A percentile compares a stretch with the other conserved stretches of the same genome.
Conservation (phyloP, 495 filamentous ascomycete species). For the Pseudomonodictys pantanalensis region DNA sequence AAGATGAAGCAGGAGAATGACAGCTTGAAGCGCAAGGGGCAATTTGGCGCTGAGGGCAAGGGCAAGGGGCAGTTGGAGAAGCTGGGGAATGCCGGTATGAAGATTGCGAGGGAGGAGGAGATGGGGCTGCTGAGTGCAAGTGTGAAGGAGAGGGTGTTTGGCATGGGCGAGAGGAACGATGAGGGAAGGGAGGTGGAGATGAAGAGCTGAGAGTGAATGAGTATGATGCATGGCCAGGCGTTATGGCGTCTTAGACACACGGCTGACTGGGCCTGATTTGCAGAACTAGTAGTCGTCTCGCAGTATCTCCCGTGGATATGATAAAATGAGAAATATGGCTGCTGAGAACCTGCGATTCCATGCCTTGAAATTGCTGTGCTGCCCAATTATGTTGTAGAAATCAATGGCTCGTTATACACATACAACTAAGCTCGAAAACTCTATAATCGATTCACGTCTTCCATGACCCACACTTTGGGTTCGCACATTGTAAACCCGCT, state of each 20-base stretch:
- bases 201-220: constrained; percentile 20
- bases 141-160: constrained; percentile 84
- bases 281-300: too few relatives aligned
- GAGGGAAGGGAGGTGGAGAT: constrained; percentile 22
- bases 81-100: constrained; percentile 72
- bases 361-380: too few relatives aligned
- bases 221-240: not conserved
- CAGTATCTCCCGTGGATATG: too few relatives aligned
- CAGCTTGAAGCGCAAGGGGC: constrained; percentile 35
- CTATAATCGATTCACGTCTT: too few relatives aligned
- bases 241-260: not conserved
- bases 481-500: too few relatives aligned
- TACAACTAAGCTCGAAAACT: too few relatives aligned
- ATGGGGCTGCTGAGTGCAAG: constrained; percentile 78
- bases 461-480: too few relatives aligned
- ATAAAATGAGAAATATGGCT: too few relatives aligned
- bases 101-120: constrained; percentile 81
- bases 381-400: too few relatives aligned
- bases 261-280: too few relatives aligned
- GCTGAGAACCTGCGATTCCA: too few relatives aligned
- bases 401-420: too few relatives aligned
- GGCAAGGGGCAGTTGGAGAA: constrained; percentile 72
- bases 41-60: constrained; percentile 10
- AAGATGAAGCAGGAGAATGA: constrained; percentile 68
- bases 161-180: constrained; percentile 1